Percentiles rank a stretch among this genome's conserved stretches.
phyloP scores from a whole-genome alignment of 257 asterid species.

The Nicotiana otophora region DNA sequence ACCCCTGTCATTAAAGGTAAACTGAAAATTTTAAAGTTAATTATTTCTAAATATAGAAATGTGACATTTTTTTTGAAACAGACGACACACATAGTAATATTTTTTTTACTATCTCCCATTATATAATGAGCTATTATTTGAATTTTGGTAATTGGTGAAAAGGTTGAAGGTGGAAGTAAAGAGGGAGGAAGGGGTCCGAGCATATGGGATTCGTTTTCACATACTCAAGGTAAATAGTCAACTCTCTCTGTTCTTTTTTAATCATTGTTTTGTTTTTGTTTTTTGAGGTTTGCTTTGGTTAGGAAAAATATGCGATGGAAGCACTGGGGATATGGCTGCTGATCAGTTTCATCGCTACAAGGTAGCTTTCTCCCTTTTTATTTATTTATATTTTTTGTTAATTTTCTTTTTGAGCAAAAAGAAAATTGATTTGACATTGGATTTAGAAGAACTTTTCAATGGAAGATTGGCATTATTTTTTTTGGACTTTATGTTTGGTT shows the following conservation, averaged over 20 bases:
- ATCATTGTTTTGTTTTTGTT: background rate
- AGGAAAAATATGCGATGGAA: constrained; percentile 51
- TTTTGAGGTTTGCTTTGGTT: background rate
- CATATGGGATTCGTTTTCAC: constrained; percentile 51
- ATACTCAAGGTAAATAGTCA: constrained; percentile 30
- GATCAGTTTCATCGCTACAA: constrained; percentile 53
- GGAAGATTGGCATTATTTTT: background rate
- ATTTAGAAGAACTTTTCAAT: background rate
- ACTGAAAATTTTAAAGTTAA: too few species aligned
- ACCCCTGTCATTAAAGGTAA: too few species aligned
- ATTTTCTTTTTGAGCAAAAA: constrained; percentile 7
- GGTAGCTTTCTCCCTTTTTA: constrained; percentile 19
- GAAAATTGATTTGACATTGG: background rate
- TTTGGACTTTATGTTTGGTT: constrained; percentile 5
- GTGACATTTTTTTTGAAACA: too few species aligned
- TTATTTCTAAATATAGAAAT: too few species aligned
- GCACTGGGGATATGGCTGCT: constrained; percentile 46
- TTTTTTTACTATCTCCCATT: background rate
- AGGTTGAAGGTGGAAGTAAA: constrained; percentile 49
- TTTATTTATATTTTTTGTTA: background rate
- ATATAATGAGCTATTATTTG: background rate
- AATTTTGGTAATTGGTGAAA: background rate
- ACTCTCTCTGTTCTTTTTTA: background rate
- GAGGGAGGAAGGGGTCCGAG: constrained; percentile 50
- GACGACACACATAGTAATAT: too few species aligned